Conservation (phyloP, 2,329 filamentous ascomycete species). For the Exophiala bonariae region DNA sequence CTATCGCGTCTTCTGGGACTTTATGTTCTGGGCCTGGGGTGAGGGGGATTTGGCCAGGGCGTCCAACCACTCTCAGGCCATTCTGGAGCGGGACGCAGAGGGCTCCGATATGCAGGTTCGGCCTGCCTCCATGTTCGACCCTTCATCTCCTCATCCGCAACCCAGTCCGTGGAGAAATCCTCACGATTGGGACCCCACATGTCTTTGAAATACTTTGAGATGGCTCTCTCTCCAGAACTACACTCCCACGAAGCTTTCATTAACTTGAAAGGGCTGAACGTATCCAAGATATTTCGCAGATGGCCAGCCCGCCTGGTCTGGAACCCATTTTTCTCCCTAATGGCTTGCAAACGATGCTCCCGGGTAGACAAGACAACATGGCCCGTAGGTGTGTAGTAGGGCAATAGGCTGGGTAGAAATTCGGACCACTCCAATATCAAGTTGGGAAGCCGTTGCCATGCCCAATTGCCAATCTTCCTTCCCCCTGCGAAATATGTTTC, state of each 20-base stretch:
- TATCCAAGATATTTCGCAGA: slow-evolving; percentile 19
- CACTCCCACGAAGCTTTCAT: no score
- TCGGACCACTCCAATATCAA: slow-evolving; percentile 50
- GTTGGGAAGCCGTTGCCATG: slow-evolving; percentile 40
- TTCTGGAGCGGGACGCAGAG: not conserved
- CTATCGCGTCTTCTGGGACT: no score
- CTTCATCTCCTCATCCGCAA: not conserved
- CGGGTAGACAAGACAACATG: slow-evolving; percentile 30
- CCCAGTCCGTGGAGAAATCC: not conserved
- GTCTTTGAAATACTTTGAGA: no score
- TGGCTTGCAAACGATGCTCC: slow-evolving; percentile 13
- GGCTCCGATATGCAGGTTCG: not conserved
- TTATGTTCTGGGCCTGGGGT: no score
- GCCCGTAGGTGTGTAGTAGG: slow-evolving; percentile 41
- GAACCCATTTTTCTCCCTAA: slow-evolving; percentile 10
- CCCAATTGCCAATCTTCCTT: slow-evolving; percentile 32
- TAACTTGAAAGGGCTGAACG: not conserved
- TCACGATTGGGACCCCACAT: no score
- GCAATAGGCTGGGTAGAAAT: slow-evolving; percentile 43
- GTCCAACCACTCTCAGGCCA: not conserved
- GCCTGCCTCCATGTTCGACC: not conserved
- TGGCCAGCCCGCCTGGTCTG: slow-evolving; percentile 15
- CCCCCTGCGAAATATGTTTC: slow-evolving; percentile 21
- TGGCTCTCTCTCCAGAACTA: no score
- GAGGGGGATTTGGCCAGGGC: not conserved